Base-by-base conservation (phyloP, 1,284 basidiomycete species). In the Ustilago lituana region DNA sequence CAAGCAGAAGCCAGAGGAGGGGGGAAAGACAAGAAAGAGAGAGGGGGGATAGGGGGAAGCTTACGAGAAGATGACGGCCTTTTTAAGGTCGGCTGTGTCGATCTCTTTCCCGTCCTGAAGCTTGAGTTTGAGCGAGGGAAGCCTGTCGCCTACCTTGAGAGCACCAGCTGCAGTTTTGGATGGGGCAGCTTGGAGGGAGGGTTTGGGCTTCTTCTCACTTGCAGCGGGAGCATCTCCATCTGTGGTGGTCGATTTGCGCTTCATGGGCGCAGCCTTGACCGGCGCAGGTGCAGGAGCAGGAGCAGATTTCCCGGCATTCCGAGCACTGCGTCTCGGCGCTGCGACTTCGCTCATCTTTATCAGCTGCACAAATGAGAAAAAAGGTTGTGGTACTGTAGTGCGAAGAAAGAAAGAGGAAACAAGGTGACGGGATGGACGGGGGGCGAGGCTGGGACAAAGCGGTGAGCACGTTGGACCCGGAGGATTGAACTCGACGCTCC, bases 111-210 rank as follows among this genome's bases (percentile, higher is more conserved):
- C 54, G 36, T 53, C 38, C 61, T 78, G 71, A 5, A 76, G 62
- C 84, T 92, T 89, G 62, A 97, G 84, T 3, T 85, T 87, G 62
- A 94, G 78, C 3, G 86, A 86, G 1, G 93, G 93, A 36, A 97
- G 84, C n/a, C 83, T 82, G 68, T 90, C 91, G 8, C 93, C 94
- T 26, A 92, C 84, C 55, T 89, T 86, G 57, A 94, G 43, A 11
- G 55, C 44, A 0, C 57, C 57, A 9, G 20, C 24, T 31, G 43
- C 5, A 35, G 32, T 24, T 8, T 41, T 41, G 11, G 27, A 4
- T 11, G 52, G 12, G 15, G 33, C 23, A 9, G 43, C 22, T 10
- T 33, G 3, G 15, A 47, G 27, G n/a, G 46, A 20, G 4, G 48
- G 26, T 36, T 60, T 70, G 40, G 49, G 2, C 33, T 65, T 64